phyloP scores from a whole-genome alignment of 176 grass and related monocot species.

The Puya raimondii region DNA sequence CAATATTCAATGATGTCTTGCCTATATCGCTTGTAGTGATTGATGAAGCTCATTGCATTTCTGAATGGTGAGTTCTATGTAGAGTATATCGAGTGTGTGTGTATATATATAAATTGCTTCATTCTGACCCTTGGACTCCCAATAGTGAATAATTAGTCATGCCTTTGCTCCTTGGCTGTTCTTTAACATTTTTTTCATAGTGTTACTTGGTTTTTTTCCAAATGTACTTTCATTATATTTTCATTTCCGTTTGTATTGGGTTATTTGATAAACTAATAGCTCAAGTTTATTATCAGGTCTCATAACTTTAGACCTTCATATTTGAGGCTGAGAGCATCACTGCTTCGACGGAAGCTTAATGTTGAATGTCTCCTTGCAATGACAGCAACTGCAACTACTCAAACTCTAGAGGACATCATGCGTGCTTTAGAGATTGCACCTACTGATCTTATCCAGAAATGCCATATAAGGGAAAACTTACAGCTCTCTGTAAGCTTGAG shows the following conservation, averaged over 20 bases:
- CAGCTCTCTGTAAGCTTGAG: conserved; percentile 52
- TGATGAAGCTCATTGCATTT: conserved; percentile 99
- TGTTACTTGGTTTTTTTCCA: neutral
- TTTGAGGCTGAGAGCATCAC: conserved; percentile 76
- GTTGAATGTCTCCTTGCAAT: conserved; percentile 90
- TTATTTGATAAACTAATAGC: conserved; percentile 6
- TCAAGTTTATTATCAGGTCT: conserved; percentile 50
- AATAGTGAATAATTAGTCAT: no score
- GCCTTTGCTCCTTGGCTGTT: neutral
- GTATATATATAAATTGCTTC: no score
- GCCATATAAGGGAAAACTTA: conserved; percentile 73
- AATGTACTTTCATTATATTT: conserved; percentile 2
- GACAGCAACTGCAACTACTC: conserved; percentile 83
- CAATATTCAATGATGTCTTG: conserved; percentile 51
- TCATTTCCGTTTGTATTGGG: conserved; percentile 4
- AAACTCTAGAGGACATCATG: conserved; percentile 79
- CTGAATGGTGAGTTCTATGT: conserved; percentile 74
- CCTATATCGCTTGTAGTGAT: conserved; percentile 84
- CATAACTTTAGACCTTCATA: conserved; percentile 98
- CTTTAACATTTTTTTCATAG: neutral
- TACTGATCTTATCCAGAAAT: conserved; percentile 52
- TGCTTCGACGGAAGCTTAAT: conserved; percentile 67
- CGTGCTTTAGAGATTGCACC: conserved; percentile 71
- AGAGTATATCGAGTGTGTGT: neutral
- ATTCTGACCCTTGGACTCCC: neutral